Percentiles rank a stretch among this genome's conserved stretches.
Evolutionary conservation across 108 stramenopile genomes (phyloP).

Genomic region (Cyclotella baltica): DNA sequence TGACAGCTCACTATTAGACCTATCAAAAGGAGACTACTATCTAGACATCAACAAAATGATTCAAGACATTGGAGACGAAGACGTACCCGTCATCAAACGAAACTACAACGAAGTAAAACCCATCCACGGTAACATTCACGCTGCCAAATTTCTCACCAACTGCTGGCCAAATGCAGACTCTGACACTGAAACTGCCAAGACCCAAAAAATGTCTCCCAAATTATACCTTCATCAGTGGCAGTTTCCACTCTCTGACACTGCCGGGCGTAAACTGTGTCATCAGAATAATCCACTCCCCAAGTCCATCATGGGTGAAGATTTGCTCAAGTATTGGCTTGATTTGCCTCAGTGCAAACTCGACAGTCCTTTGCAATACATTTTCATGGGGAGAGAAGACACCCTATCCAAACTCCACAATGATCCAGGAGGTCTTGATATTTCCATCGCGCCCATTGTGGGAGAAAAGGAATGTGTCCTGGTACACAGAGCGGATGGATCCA

Average conservation of each 20-base stretch:
- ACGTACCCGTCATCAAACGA: constrained; percentile 72
- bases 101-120: constrained; percentile 78
- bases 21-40: constrained; percentile 46
- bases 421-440: constrained; percentile 76
- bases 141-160: constrained; percentile 66
- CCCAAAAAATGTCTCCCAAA: constrained; percentile 28
- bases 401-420: constrained; percentile 76
- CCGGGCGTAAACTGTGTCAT: constrained; percentile 69
- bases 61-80: constrained; percentile 73
- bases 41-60: constrained; percentile 68
- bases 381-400: constrained; percentile 81
- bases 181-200: constrained; percentile 21
- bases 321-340: constrained; percentile 79
- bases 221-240: constrained; percentile 91
- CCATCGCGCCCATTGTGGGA: constrained; percentile 84
- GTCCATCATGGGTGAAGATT: constrained; percentile 73
- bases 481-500: constrained; percentile 69
- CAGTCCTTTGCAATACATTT: constrained; percentile 84
- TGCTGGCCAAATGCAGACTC: constrained; percentile 61
- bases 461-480: constrained; percentile 84
- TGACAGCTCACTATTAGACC: constrained; percentile 27
- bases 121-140: constrained; percentile 59
- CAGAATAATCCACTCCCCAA: constrained; percentile 65
- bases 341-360: constrained; percentile 58
- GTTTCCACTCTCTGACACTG: constrained; percentile 77